Evolutionary conservation across 1,284 basidiomycete genomes (phyloP), one percentile per base, ranked within the genome.

Genomic region (Tranzscheliella williamsii): DNA sequence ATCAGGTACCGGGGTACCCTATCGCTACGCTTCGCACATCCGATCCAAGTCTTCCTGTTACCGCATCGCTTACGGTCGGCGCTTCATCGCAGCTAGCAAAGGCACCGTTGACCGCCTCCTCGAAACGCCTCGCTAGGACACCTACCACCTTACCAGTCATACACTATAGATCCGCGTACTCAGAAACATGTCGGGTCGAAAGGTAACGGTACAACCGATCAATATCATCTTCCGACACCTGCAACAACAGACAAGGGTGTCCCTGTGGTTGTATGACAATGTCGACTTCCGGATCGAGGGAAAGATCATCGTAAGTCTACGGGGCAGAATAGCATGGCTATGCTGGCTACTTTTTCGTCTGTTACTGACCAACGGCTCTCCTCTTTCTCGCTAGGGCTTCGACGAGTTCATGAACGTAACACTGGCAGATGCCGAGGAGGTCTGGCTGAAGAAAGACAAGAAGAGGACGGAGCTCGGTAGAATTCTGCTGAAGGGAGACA

Each of bases 331-430:
- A n/a, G n/a, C n/a, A n/a, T n/a, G n/a, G n/a, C n/a, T n/a, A n/a
- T n/a, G n/a, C n/a, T n/a, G n/a, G n/a, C n/a, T n/a, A n/a, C n/a
- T n/a, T n/a, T n/a, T n/a, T n/a, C n/a, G n/a, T n/a, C n/a, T n/a
- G n/a, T n/a, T n/a, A n/a, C n/a, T n/a, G n/a, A n/a, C n/a, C n/a
- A n/a, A n/a, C n/a, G n/a, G n/a, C n/a, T n/a, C n/a, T n/a, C n/a
- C n/a, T n/a, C 9, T 20, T 23, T 20, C 35, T 51, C 32, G 24
- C 45, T 34, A 60, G 94, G 95, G 95, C 18, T 98, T 98, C 75
- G 95, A 99, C 79, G 95, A 99, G 80, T 99, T 98, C 80, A 99
- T 99, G 95, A 99, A 99, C 78, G 82, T 99, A 17, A 91, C 96
- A 18, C 82, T 96, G n/a, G 92, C 96, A 72, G 91, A 97, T 56